Base-by-base conservation (phyloP, 1,284 basidiomycete species). In the Ceratobasidium sp. region DNA sequence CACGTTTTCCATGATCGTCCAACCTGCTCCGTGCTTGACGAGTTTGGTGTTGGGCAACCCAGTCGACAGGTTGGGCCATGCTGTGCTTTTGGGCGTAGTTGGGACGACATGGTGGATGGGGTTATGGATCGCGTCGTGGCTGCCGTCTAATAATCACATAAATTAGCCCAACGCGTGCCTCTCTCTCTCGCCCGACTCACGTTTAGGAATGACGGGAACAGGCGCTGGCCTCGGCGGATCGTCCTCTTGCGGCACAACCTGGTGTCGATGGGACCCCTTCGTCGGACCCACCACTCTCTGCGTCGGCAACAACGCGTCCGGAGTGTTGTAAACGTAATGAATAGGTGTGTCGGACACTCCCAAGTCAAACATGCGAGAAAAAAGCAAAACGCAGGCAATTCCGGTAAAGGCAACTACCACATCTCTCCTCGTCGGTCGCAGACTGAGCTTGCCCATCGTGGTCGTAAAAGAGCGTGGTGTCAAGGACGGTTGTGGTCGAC, bases 1-100 rank as follows among this genome's bases (percentile, higher is more conserved):
- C 6, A 73, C n/a, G 53, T 72, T 72, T 29, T 71, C 71, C 52
- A 73, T 70, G 22, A 71, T 43, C 45, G 72, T 72, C 70, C 68
- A 72, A 10, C 72, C 72, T 6, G 70, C 42, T 7, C 67, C 69
- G 31, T 69, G 69, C 27, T 55, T 58, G 25, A 65, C 25, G 8
- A 72, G 62, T 13, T 49, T 69, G 2, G 72, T 71, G 29, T 34
- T 45, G 7, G 58, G 70, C 22, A 71, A 25, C 22, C 62, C 62
- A 5, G 62, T 20, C 3, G 49, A 53, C 27, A 67, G 50, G 40
- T 54, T 49, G 25, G 62, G 62, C 62, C 62, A 67, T 20, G 50
- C n/a, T 35, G 15, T 29, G 31, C 54, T 52, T 42, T 54, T 5
- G 45, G 45, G 1, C 38, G 32, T 40, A 10, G n/a, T 31, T 38